These are phyloP conservation scores for Dacryopinax primogenitus DNA, from an alignment of 768 basidiomycete genomes.

Conservation along the genomic window DNA sequence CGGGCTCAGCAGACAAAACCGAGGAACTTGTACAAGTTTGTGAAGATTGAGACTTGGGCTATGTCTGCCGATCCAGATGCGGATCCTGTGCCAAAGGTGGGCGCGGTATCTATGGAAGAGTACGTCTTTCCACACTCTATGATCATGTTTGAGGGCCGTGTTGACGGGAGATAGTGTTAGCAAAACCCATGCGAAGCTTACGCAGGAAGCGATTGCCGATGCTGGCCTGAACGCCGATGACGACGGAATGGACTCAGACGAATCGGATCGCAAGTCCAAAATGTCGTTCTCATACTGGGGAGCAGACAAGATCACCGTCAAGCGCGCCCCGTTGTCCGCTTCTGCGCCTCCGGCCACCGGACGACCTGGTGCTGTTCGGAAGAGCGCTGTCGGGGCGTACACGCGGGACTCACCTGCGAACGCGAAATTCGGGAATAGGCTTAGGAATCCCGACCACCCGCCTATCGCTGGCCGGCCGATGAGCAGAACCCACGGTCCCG, in stretches of 20 bases:
- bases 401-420: constrained; percentile 68
- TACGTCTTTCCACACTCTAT: constrained; percentile 31
- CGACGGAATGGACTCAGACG: constrained; percentile 54
- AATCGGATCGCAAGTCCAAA: constrained; percentile 80
- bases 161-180: constrained; percentile 29
- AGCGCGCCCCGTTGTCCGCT: constrained; percentile 30
- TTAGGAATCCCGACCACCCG: constrained; percentile 48
- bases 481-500: background rate
- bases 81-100: constrained; percentile 61
- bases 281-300: constrained; percentile 95
- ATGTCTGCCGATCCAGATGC: constrained; percentile 34
- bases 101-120: constrained; percentile 86
- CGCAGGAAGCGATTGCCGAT: constrained; percentile 46
- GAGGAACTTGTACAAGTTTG: constrained; percentile 83
- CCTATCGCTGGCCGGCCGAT: background rate
- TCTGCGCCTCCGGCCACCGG: constrained; percentile 36
- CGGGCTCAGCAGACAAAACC: constrained; percentile 64
- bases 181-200: constrained; percentile 48
- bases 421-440: constrained; percentile 81
- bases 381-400: constrained; percentile 27
- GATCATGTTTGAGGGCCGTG: background rate
- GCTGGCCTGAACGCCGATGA: constrained; percentile 39
- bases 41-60: constrained; percentile 87
- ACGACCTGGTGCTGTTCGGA: constrained; percentile 30
- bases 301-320: constrained; percentile 78